Conservation (phyloP, 257 asterid species). For the Misopates orontium region DNA sequence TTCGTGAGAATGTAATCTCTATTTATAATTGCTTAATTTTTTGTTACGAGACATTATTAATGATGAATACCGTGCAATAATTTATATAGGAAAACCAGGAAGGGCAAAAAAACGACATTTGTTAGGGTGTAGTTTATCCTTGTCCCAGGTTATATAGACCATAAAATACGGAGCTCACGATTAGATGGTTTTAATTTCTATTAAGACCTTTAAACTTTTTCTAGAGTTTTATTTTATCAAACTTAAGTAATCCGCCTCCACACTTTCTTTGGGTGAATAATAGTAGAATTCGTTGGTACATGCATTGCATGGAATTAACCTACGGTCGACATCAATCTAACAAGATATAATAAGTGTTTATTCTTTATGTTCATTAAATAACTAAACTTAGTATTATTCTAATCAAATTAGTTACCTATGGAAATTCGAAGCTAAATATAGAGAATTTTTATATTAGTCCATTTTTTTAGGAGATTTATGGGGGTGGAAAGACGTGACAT, state of each 20-base stretch:
- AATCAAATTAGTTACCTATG: neutral
- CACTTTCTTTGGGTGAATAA: too few relatives aligned
- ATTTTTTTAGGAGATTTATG: constrained; percentile 37
- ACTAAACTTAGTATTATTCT: neutral
- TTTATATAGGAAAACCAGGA: neutral
- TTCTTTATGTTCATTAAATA: neutral
- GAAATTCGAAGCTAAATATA: constrained; percentile 25
- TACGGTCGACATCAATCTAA: too few relatives aligned
- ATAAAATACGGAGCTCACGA: too few relatives aligned
- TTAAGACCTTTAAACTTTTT: too few relatives aligned
- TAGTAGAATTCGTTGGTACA: too few relatives aligned
- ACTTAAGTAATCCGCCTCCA: neutral
- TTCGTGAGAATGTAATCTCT: too few relatives aligned
- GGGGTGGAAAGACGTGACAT: constrained; percentile 28
- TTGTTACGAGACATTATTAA: too few relatives aligned
- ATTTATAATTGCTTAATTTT: too few relatives aligned
- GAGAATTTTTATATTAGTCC: constrained; percentile 32
- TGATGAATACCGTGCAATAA: too few relatives aligned
- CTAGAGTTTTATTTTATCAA: neutral
- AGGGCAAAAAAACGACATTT: neutral
- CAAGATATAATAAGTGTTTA: neutral
- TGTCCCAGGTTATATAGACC: too few relatives aligned
- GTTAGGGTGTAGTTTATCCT: neutral
- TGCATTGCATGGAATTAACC: too few relatives aligned
- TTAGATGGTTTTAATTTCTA: too few relatives aligned